These are phyloP conservation scores for Dorcoceras hygrometricum DNA, from an alignment of 257 asterid genomes.

Conservation along the genomic window DNA sequence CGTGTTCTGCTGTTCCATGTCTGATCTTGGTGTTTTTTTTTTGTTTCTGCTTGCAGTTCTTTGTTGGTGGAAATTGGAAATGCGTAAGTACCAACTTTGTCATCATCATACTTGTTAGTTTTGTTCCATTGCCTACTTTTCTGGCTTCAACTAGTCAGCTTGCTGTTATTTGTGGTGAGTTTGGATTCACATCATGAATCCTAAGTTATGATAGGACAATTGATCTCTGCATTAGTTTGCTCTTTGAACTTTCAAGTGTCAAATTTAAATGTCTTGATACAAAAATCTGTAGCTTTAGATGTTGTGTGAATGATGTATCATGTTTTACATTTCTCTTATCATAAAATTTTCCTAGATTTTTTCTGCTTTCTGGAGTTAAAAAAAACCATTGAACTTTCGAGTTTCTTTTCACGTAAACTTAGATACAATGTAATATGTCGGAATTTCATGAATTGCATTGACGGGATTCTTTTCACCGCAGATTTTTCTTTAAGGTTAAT, in stretches of 20 bases:
- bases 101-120: background rate
- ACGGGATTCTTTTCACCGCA: background rate
- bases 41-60: slow-evolving; percentile 86
- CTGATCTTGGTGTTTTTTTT: slow-evolving; percentile 17
- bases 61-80: slow-evolving; percentile 99
- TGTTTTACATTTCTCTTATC: background rate
- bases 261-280: background rate
- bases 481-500: background rate
- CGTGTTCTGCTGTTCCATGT: background rate
- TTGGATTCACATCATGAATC: no score
- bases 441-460: background rate
- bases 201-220: no score
- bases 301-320: background rate
- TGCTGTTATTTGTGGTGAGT: no score
- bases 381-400: no score
- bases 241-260: no score
- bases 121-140: background rate
- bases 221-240: no score
- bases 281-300: background rate
- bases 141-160: slow-evolving; percentile 3
- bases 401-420: no score
- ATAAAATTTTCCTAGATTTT: no score
- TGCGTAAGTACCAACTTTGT: slow-evolving; percentile 69
- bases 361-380: no score
- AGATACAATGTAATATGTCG: background rate